Percentiles rank a stretch among this genome's conserved stretches.
Evolutionary conservation across 2,329 filamentous ascomycete genomes (phyloP).

Genomic region (Apiospora rasikravindrae): DNA sequence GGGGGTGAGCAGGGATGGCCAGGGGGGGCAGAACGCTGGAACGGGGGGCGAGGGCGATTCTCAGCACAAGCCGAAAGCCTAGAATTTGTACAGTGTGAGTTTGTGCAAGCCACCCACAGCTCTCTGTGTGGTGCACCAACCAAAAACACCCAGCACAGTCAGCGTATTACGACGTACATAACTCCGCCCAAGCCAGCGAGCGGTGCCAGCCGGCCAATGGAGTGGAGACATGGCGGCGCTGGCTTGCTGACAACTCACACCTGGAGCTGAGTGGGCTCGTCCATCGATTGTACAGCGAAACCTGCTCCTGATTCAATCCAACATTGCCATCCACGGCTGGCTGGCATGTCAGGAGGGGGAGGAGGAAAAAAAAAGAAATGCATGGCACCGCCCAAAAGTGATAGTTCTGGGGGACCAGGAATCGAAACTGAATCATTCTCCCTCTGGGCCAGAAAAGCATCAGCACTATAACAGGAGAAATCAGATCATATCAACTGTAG

Average conservation of each 20-base stretch:
- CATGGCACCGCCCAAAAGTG: not conserved
- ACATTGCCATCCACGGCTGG: not conserved
- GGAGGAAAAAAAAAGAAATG: not conserved
- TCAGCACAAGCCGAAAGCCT: not conserved
- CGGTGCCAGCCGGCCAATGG: not conserved
- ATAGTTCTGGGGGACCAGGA: not conserved
- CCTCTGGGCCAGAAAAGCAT: not conserved
- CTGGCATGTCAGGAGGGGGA: not conserved
- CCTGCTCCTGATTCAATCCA: slow-evolving; percentile 2
- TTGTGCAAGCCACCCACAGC: not conserved
- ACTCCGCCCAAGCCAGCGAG: not conserved
- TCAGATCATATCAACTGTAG: not conserved
- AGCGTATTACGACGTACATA: slow-evolving; percentile 11
- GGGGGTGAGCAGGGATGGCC: not conserved
- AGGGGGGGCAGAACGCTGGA: too few relatives aligned
- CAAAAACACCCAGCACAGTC: not conserved
- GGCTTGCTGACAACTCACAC: slow-evolving; percentile 13
- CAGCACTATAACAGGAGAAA: not conserved
- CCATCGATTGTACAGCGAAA: not conserved
- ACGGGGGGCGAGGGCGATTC: too few relatives aligned
- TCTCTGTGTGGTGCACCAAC: not conserved
- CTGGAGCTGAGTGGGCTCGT: not conserved
- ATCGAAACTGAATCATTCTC: not conserved
- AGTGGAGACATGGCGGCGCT: not conserved
- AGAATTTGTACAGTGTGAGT: slow-evolving; percentile 4